Evolutionary conservation across 169 alveolate species (phyloP).

Genomic region (Cryptosporidium bovis): DNA sequence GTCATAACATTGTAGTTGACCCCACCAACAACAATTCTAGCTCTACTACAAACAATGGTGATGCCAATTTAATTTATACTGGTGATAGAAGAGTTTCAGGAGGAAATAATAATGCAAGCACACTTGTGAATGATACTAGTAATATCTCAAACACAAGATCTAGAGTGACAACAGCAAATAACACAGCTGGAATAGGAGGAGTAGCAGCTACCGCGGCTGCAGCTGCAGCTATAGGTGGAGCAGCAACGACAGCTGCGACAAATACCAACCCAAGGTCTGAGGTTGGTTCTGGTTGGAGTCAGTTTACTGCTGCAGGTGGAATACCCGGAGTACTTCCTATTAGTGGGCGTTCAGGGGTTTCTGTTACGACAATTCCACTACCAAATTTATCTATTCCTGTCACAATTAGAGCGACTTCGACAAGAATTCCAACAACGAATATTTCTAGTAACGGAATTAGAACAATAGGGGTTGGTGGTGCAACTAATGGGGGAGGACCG

Average conservation of each 20-base stretch:
- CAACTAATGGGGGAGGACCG: neutral
- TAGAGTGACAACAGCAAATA: neutral
- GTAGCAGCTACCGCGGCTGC: conserved; percentile 3
- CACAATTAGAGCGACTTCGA: conserved; percentile 54
- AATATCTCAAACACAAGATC: neutral
- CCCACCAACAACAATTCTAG: neutral
- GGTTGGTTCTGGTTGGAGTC: conserved; percentile 15
- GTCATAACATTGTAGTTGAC: neutral
- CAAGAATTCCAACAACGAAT: conserved; percentile 30
- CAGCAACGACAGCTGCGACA: neutral
- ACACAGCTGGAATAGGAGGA: neutral
- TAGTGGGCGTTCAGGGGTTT: conserved; percentile 60
- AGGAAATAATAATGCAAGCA: neutral
- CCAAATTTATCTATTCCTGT: conserved; percentile 63
- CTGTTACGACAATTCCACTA: conserved; percentile 63
- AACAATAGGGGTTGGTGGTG: neutral
- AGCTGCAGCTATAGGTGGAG: neutral
- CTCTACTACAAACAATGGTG: neutral
- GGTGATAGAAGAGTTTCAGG: neutral
- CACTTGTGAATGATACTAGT: neutral
- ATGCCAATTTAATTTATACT: neutral
- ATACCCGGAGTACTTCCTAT: conserved; percentile 52
- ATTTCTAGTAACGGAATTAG: neutral
- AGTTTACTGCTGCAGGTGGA: conserved; percentile 21
- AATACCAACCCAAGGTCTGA: neutral